phyloP scores from a whole-genome alignment of 805 yeast species.

The Saccharomycopsis vini region DNA sequence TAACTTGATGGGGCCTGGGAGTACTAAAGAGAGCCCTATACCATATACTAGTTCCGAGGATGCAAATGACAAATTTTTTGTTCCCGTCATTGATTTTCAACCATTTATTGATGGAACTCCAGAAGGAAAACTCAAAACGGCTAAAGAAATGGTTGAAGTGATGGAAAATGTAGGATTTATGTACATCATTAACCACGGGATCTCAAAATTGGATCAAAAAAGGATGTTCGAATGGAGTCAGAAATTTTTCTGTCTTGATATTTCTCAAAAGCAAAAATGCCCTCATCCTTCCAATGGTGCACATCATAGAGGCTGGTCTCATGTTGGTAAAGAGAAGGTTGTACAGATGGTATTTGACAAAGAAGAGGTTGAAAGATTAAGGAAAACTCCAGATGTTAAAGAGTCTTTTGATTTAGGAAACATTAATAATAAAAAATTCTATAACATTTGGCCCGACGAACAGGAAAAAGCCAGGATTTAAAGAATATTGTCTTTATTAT shows the following conservation, averaged over 20 bases:
- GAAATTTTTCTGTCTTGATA: constrained; percentile 19
- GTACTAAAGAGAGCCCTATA: too few species aligned
- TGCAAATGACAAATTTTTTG: constrained; percentile 6
- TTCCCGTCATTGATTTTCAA: constrained; percentile 26
- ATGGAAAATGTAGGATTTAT: constrained; percentile 22
- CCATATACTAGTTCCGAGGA: too few species aligned
- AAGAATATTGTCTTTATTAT: constrained; percentile 21
- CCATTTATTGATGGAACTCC: constrained; percentile 23
- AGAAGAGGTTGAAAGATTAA: constrained; percentile 18
- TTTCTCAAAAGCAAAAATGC: constrained; percentile 21
- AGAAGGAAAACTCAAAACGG: constrained; percentile 22
- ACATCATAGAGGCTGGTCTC: constrained; percentile 25
- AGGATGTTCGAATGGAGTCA: constrained; percentile 23
- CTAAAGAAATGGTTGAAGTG: constrained; percentile 22
- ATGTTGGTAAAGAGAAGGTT: constrained; percentile 24
- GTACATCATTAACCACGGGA: constrained; percentile 23
- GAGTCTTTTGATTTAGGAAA: constrained; percentile 25
- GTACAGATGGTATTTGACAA: constrained; percentile 24
- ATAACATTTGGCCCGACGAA: constrained; percentile 25
- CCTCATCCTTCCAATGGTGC: constrained; percentile 24
- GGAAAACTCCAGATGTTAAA: constrained; percentile 24
- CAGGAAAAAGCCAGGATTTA: constrained; percentile 22
- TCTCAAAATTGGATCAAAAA: constrained; percentile 10
- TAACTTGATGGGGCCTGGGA: too few species aligned
- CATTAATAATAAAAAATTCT: constrained; percentile 16